Evolutionary conservation across 495 filamentous ascomycete genomes (phyloP).

Genomic region (Xeromyces bisporus): DNA sequence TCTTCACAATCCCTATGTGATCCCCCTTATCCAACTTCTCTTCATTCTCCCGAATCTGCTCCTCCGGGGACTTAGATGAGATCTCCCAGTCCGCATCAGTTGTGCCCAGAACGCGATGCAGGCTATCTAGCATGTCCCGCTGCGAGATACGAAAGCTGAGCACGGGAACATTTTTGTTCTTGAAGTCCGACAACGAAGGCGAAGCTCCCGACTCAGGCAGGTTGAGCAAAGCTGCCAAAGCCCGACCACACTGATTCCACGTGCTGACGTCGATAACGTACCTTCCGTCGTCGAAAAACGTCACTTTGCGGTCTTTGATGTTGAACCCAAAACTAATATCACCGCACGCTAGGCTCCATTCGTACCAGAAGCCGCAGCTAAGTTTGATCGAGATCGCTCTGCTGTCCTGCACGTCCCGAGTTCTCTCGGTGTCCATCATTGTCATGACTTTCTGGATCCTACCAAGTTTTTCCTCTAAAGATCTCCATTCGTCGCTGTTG

Average conservation of each 20-base stretch:
- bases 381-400: slow-evolving; percentile 40
- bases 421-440: slow-evolving; percentile 20
- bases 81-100: slow-evolving; percentile 42
- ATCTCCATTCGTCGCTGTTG: not conserved
- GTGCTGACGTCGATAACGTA: slow-evolving; percentile 23
- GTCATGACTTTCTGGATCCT: slow-evolving; percentile 11
- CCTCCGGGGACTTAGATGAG: slow-evolving; percentile 16
- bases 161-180: slow-evolving; percentile 27
- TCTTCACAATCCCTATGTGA: slow-evolving; percentile 8
- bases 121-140: slow-evolving; percentile 33
- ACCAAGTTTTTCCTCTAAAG: not conserved
- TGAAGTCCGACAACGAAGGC: slow-evolving; percentile 14
- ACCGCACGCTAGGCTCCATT: slow-evolving; percentile 24
- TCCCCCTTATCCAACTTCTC: slow-evolving; percentile 26
- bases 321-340: slow-evolving; percentile 28
- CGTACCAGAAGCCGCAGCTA: slow-evolving; percentile 35
- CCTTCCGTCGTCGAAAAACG: slow-evolving; percentile 33
- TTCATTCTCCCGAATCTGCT: slow-evolving; percentile 27
- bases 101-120: slow-evolving; percentile 35
- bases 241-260: slow-evolving; percentile 27
- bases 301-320: slow-evolving; percentile 17
- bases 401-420: slow-evolving; percentile 27
- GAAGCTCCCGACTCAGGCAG: slow-evolving; percentile 23
- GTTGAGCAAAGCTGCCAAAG: slow-evolving; percentile 25
- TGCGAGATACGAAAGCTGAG: slow-evolving; percentile 33